These are phyloP conservation scores for Candida vartiovaarae DNA, from an alignment of 805 yeast genomes.

Conservation along the genomic window DNA sequence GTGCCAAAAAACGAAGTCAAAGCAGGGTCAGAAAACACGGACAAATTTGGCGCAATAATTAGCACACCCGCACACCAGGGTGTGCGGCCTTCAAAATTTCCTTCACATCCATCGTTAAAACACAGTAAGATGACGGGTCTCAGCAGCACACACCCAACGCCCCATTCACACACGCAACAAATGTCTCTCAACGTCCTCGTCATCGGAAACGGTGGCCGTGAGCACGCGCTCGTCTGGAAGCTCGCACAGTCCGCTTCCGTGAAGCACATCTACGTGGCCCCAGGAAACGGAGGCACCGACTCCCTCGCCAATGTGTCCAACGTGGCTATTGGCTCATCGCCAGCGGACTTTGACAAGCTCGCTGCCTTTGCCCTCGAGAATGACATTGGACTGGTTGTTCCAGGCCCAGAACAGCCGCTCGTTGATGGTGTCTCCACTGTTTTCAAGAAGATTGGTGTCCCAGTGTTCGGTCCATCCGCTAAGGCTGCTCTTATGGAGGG, in stretches of 20 bases:
- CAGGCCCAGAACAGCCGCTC: conserved; percentile 99
- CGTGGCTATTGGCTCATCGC: conserved; percentile 57
- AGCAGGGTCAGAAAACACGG: neutral
- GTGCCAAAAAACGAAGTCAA: neutral
- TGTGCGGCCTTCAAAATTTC: neutral
- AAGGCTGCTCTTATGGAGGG: conserved; percentile 95
- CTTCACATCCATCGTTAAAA: neutral
- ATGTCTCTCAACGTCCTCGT: conserved; percentile 60
- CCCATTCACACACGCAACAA: neutral
- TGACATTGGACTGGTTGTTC: conserved; percentile 67
- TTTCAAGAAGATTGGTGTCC: conserved; percentile 79
- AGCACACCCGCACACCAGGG: conserved; percentile 2
- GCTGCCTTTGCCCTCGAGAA: conserved; percentile 69
- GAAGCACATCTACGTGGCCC: conserved; percentile 76
- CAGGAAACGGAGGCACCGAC: conserved; percentile 94
- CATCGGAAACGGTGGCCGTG: conserved; percentile 98
- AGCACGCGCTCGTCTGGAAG: conserved; percentile 94
- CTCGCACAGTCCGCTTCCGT: conserved; percentile 73
- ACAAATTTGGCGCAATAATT: neutral
- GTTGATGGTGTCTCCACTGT: conserved; percentile 82
- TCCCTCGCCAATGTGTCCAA: conserved; percentile 53
- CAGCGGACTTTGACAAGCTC: conserved; percentile 60
- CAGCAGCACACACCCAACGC: neutral
- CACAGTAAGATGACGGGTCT: neutral
- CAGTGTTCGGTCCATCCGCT: conserved; percentile 94